Conservation (phyloP, 345 rosid species). For the Geranium rotundifolium region DNA sequence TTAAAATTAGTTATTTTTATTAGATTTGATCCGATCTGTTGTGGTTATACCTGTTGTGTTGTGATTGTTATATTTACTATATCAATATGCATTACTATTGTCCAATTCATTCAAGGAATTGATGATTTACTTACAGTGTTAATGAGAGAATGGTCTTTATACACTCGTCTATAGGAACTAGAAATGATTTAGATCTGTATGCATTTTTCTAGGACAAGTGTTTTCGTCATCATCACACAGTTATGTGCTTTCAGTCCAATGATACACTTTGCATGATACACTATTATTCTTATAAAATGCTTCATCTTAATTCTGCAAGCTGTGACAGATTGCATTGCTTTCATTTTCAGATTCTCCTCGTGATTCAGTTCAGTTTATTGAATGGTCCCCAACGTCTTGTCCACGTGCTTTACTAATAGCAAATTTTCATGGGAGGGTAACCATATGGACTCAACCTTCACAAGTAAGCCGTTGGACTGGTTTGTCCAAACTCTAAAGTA, state of each 20-base stretch:
- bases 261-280: background rate
- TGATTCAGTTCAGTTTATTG: constrained; percentile 96
- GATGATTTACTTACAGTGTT: background rate
- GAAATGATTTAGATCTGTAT: background rate
- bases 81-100: too few relatives aligned
- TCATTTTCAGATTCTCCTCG: constrained; percentile 81
- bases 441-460: constrained; percentile 94
- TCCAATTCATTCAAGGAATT: background rate
- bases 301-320: background rate
- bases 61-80: too few relatives aligned
- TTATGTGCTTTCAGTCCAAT: background rate
- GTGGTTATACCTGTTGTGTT: background rate
- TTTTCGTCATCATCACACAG: background rate
- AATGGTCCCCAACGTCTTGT: constrained; percentile 95
- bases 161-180: background rate
- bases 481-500: background rate
- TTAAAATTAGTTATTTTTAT: too few relatives aligned
- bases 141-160: too few relatives aligned
- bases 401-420: constrained; percentile 92
- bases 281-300: too few relatives aligned
- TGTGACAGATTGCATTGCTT: constrained; percentile 5
- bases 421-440: constrained; percentile 90
- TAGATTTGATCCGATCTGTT: too few relatives aligned
- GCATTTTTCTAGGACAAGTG: background rate
- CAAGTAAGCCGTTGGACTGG: constrained; percentile 40